These are phyloP conservation scores for Chaetomium fimeti DNA, from an alignment of 495 filamentous ascomycete genomes.

Conservation along the genomic window DNA sequence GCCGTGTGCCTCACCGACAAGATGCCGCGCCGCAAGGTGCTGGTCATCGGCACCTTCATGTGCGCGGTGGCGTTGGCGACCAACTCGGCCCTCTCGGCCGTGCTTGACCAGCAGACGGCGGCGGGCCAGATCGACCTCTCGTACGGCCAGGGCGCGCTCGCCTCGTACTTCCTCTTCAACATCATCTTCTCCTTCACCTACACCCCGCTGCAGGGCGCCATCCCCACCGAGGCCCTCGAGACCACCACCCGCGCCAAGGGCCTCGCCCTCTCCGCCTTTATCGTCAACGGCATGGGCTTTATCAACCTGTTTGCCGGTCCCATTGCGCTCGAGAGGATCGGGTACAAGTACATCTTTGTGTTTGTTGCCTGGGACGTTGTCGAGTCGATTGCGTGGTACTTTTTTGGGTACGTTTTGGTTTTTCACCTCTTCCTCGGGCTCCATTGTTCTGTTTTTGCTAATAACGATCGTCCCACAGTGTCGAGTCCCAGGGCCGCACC, in stretches of 20 bases:
- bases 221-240: constrained; percentile 56
- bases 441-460: constrained; percentile 18
- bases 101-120: constrained; percentile 38
- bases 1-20: constrained; percentile 44
- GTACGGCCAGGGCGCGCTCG: constrained; percentile 46
- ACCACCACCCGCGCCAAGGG: constrained; percentile 54
- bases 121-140: constrained; percentile 15
- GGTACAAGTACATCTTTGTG: constrained; percentile 52
- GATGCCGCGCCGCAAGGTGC: constrained; percentile 48
- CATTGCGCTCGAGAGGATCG: constrained; percentile 49
- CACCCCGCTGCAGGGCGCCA: constrained; percentile 59
- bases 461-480: constrained; percentile 29
- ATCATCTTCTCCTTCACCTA: constrained; percentile 60
- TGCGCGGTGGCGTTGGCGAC: constrained; percentile 52
- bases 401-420: constrained; percentile 45
- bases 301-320: constrained; percentile 55
- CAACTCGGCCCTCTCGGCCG: constrained; percentile 47
- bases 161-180: constrained; percentile 58
- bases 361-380: constrained; percentile 50
- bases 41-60: constrained; percentile 45
- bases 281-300: constrained; percentile 47
- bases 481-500: constrained; percentile 52
- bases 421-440: not conserved
- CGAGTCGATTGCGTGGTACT: constrained; percentile 48
- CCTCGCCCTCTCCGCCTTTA: constrained; percentile 46